phyloP scores from a whole-genome alignment of 164 flowering plant genomes.

The Chimonanthus praecox region DNA sequence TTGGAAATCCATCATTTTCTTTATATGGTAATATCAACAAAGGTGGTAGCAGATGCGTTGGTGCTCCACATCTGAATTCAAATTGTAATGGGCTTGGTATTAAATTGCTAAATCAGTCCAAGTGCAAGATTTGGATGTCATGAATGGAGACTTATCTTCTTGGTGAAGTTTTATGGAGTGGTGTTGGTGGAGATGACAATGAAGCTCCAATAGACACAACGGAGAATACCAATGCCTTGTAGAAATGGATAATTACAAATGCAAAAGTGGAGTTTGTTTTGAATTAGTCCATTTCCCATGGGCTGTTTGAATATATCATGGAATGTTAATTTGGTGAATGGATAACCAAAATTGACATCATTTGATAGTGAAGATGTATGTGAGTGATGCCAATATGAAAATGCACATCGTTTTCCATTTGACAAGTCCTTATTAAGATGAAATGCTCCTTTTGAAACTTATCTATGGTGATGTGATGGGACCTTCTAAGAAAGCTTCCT shows the following conservation, averaged over 20 bases:
- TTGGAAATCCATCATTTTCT: neutral
- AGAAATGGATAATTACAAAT: conserved; percentile 2
- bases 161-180: conserved; percentile 9
- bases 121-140: conserved; percentile 2
- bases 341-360: neutral
- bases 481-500: neutral
- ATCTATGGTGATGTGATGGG: conserved; percentile 1
- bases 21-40: neutral
- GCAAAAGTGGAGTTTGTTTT: neutral
- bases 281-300: neutral
- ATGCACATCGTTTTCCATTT: neutral
- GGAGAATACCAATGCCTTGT: neutral
- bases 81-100: neutral
- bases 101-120: neutral
- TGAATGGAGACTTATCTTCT: conserved; percentile 4
- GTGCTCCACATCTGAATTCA: neutral
- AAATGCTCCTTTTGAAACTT: neutral
- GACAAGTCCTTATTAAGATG: neutral
- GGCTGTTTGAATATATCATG: conserved; percentile 1
- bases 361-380: neutral
- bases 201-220: neutral
- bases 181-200: neutral
- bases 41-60: neutral
- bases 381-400: neutral
- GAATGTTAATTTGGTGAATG: neutral